Evolutionary conservation across 768 basidiomycete species (phyloP).

Genomic region (Pleurotus djamor): DNA sequence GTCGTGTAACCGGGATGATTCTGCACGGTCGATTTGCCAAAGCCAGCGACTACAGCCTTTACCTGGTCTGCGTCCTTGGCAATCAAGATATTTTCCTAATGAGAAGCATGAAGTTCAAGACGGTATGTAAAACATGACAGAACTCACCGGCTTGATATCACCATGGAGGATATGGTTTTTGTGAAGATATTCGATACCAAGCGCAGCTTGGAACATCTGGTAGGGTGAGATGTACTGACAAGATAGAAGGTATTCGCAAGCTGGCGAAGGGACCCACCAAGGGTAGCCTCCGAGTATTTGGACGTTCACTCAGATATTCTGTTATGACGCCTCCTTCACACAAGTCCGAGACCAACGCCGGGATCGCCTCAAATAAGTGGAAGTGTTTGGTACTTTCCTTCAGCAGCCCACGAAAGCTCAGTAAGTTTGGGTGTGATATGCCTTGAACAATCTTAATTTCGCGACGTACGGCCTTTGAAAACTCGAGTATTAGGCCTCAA

Average conservation of each 20-base stretch:
- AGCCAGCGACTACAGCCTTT: not conserved
- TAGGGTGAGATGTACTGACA: not conserved
- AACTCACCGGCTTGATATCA: not conserved
- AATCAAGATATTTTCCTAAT: not conserved
- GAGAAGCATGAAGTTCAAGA: not conserved
- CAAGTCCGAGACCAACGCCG: not conserved
- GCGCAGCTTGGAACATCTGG: not conserved
- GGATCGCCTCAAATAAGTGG: not conserved
- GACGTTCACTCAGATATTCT: not conserved
- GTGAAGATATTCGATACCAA: not conserved
- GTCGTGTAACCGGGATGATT: conserved; percentile 1
- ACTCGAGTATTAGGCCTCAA: not conserved
- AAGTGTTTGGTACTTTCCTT: not conserved
- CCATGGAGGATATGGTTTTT: not conserved
- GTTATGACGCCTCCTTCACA: not conserved
- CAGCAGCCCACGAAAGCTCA: not conserved
- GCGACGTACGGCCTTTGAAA: not conserved
- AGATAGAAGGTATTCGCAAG: not conserved
- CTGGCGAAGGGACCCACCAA: not conserved
- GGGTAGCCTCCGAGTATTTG: not conserved
- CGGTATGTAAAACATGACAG: not conserved
- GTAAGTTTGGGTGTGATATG: not conserved
- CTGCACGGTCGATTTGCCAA: not conserved
- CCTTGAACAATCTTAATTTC: not conserved
- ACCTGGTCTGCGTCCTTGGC: not conserved